Percentiles rank a stretch among this genome's conserved stretches.
Evolutionary conservation across 768 basidiomycete genomes (phyloP).

Genomic region (Gymnopilus dilepis): DNA sequence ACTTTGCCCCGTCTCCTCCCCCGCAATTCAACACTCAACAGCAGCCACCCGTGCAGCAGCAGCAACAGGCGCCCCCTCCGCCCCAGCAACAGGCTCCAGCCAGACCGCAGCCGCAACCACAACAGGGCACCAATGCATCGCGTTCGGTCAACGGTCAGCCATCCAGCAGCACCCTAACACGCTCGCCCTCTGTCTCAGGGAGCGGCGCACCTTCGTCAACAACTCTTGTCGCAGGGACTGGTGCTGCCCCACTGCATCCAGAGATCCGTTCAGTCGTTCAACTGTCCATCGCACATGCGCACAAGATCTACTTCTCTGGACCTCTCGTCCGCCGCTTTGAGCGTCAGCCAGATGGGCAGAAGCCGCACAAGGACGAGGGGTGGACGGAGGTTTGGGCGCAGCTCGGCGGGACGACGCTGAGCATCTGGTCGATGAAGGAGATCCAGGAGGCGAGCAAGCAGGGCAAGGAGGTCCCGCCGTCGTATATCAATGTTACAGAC

Average conservation of each 20-base stretch:
- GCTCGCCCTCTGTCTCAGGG: slow-evolving; percentile 14
- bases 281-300: slow-evolving; percentile 75
- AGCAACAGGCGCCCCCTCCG: slow-evolving; percentile 13
- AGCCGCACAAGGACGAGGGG: slow-evolving; percentile 71
- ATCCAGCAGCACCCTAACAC: slow-evolving; percentile 8
- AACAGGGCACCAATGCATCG: slow-evolving; percentile 14
- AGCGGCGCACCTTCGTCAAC: slow-evolving; percentile 11
- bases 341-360: slow-evolving; percentile 76
- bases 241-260: slow-evolving; percentile 63
- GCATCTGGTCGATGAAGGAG: slow-evolving; percentile 90
- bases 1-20: slow-evolving; percentile 17
- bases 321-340: slow-evolving; percentile 80
- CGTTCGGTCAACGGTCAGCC: slow-evolving; percentile 10
- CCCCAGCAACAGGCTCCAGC: slow-evolving; percentile 23
- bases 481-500: slow-evolving; percentile 88
- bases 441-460: slow-evolving; percentile 83
- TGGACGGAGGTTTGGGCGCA: slow-evolving; percentile 92
- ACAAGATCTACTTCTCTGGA: slow-evolving; percentile 88
- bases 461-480: slow-evolving; percentile 83
- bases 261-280: slow-evolving; percentile 84
- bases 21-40: slow-evolving; percentile 22
- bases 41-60: slow-evolving; percentile 12
- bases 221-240: slow-evolving; percentile 25
- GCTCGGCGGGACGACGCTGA: slow-evolving; percentile 86
- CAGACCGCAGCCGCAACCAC: slow-evolving; percentile 27